A percentile compares a stretch with the other conserved stretches of the same genome.
phyloP scores from a whole-genome alignment of 1,139 yeast species.

The Hemisphaericaspora lyxosophila region DNA sequence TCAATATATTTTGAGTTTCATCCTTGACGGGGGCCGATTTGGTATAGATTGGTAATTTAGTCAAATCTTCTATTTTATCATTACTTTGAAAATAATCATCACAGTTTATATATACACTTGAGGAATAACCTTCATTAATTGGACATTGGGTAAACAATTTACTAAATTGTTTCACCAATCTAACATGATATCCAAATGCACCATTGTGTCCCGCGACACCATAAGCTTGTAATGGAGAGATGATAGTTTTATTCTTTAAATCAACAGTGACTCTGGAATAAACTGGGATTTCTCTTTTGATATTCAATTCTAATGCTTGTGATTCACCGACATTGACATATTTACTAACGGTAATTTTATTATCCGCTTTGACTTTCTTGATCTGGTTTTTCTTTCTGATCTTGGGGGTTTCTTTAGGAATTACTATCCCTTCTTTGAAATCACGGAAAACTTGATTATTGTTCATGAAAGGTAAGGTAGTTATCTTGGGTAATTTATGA shows the following conservation, averaged over 20 bases:
- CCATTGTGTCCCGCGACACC: conserved; percentile 58
- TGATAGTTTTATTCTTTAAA: conserved; percentile 56
- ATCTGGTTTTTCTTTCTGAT: conserved; percentile 32
- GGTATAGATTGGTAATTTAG: conserved; percentile 6
- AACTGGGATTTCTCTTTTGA: conserved; percentile 64
- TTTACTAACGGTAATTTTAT: conserved; percentile 51
- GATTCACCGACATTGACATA: conserved; percentile 73
- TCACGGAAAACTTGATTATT: conserved; percentile 38
- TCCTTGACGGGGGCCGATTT: conserved; percentile 11
- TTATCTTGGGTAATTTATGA: conserved; percentile 64
- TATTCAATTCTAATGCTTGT: conserved; percentile 53
- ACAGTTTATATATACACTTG: conserved; percentile 63
- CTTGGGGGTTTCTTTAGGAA: conserved; percentile 51
- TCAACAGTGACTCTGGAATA: conserved; percentile 84
- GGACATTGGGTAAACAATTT: conserved; percentile 71
- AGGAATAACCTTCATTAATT: conserved; percentile 67
- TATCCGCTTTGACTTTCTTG: conserved; percentile 44
- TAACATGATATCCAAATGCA: conserved; percentile 73
- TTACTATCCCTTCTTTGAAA: conserved; percentile 70
- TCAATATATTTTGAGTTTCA: conserved; percentile 36
- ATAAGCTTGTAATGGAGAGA: conserved; percentile 72
- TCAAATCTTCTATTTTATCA: conserved; percentile 8
- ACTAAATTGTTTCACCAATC: conserved; percentile 62
- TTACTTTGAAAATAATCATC: conserved; percentile 56
- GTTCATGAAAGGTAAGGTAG: conserved; percentile 73